These are phyloP conservation scores for Rubia yunnanensis DNA, from an alignment of 257 asterid genomes.

Conservation along the genomic window DNA sequence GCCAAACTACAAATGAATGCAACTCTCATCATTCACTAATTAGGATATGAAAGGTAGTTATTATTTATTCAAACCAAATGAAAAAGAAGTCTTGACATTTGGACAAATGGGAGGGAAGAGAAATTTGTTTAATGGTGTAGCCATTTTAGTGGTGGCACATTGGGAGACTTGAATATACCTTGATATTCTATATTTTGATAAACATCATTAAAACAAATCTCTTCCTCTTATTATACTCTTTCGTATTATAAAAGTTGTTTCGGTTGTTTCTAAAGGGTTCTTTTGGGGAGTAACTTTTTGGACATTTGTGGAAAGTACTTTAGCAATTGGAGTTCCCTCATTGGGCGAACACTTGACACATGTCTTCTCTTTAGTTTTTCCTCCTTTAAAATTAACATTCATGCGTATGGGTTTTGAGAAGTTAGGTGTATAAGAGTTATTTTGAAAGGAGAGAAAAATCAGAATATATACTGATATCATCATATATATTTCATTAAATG, in stretches of 20 bases:
- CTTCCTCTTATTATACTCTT: neutral
- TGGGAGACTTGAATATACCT: neutral
- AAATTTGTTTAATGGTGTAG: neutral
- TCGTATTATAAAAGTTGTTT: neutral
- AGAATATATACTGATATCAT: too few species aligned
- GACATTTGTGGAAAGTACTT: neutral
- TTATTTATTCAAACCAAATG: neutral
- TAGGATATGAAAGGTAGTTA: neutral
- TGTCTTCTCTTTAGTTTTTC: too few species aligned
- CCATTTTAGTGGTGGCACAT: neutral
- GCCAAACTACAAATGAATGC: neutral
- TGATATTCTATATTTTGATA: neutral
- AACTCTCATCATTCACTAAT: neutral
- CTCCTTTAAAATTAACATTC: too few species aligned
- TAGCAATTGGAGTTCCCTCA: slow-evolving; percentile 6
- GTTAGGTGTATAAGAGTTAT: too few species aligned
- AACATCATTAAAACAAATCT: neutral
- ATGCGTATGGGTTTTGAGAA: too few species aligned
- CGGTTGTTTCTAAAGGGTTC: neutral
- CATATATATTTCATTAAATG: too few species aligned
- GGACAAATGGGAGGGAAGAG: neutral
- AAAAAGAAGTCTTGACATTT: neutral
- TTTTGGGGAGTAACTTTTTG: neutral
- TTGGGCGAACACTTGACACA: too few species aligned
- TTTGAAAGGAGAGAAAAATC: too few species aligned